Percentiles rank a stretch among this genome's conserved stretches.
Evolutionary conservation across 176 grass and related monocot species (phyloP).

Genomic region (Zizania latifolia): DNA sequence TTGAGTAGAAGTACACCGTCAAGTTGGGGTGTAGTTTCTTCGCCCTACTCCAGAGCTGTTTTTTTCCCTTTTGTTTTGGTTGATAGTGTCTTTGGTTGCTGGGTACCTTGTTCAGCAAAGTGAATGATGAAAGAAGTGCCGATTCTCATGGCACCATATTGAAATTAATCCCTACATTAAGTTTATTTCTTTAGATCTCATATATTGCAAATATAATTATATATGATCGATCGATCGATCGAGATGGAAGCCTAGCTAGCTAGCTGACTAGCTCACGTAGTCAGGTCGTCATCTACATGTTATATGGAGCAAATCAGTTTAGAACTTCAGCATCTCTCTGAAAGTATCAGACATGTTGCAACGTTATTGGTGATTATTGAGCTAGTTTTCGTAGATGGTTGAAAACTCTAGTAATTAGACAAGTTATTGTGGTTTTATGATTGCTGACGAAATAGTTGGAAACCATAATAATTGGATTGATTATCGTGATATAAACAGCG

Average conservation of each 20-base stretch:
- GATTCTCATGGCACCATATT: neutral
- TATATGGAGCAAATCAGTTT: neutral
- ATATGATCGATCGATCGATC: neutral
- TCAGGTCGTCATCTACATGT: too few relatives aligned
- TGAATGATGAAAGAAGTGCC: neutral
- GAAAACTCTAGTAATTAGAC: too few relatives aligned
- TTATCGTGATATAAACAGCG: too few relatives aligned
- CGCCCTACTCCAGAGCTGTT: neutral
- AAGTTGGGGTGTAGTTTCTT: neutral
- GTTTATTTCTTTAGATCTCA: neutral
- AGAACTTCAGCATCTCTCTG: neutral
- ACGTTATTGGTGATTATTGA: too few relatives aligned
- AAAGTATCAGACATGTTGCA: too few relatives aligned
- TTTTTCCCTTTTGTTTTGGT: neutral
- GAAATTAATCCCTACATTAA: neutral
- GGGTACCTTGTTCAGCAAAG: constrained; percentile 13
- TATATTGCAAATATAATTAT: neutral
- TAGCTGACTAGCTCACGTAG: neutral
- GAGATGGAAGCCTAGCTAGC: neutral
- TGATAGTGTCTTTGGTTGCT: constrained; percentile 20
- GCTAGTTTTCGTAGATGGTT: too few relatives aligned
- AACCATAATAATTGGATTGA: too few relatives aligned
- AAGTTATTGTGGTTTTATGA: too few relatives aligned
- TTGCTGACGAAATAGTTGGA: too few relatives aligned
- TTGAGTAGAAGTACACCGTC: neutral